Conservation (phyloP, 176 grass and related monocot species). For the Echinochloa phyllopogon region DNA sequence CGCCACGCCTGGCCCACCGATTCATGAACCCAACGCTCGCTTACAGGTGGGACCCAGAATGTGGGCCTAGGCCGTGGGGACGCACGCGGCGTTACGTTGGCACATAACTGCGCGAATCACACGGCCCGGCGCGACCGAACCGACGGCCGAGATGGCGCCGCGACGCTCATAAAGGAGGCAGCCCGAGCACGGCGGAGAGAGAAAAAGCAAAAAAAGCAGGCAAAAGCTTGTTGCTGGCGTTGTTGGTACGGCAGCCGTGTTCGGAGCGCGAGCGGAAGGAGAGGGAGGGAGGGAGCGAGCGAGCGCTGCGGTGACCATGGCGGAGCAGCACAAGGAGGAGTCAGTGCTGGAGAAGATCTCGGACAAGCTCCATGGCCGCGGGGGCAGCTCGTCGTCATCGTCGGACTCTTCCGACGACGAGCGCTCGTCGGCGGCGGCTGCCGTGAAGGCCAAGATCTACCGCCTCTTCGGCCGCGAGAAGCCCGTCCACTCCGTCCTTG, state of each 20-base stretch:
- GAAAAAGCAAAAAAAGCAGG: neutral
- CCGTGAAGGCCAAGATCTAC: conserved; percentile 69
- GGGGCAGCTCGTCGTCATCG: conserved; percentile 47
- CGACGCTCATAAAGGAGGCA: conserved; percentile 12
- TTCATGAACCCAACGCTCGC: neutral
- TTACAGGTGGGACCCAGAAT: neutral
- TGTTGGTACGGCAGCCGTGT: conserved; percentile 2
- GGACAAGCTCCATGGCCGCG: conserved; percentile 56
- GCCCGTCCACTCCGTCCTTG: conserved; percentile 68
- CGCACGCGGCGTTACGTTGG: neutral
- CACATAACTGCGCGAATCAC: conserved; percentile 11
- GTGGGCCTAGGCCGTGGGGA: neutral
- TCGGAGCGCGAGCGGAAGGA: neutral
- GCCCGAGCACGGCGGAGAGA: neutral
- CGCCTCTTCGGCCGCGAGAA: conserved; percentile 69
- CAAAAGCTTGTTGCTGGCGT: neutral
- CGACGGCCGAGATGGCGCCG: conserved; percentile 26
- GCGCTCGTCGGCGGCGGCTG: conserved; percentile 21
- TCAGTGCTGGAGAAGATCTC: conserved; percentile 66
- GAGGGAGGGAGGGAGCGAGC: neutral
- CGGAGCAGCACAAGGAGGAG: conserved; percentile 70
- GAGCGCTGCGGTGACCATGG: conserved; percentile 43
- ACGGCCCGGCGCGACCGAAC: neutral
- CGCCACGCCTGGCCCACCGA: neutral
- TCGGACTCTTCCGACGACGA: conserved; percentile 62